Evolutionary conservation across 176 grass and related monocot species (phyloP).

Genomic region (Triticum turgidum): DNA sequence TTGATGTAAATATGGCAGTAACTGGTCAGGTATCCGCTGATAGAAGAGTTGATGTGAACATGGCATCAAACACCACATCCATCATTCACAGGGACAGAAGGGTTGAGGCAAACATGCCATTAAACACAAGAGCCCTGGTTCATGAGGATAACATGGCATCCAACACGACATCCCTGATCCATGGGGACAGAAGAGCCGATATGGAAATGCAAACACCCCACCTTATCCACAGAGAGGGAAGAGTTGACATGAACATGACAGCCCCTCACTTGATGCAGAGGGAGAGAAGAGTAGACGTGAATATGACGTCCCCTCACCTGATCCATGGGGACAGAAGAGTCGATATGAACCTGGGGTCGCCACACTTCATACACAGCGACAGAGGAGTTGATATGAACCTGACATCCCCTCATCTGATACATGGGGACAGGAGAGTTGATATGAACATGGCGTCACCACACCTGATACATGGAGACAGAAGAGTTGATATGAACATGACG

Average conservation of each 20-base stretch:
- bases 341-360: constrained; percentile 38
- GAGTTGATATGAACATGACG: constrained; percentile 61
- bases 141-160: constrained; percentile 45
- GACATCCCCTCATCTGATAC: constrained; percentile 41
- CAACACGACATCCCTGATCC: constrained; percentile 25
- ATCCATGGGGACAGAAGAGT: constrained; percentile 45
- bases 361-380: constrained; percentile 46
- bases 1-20: constrained; percentile 58
- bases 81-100: constrained; percentile 48
- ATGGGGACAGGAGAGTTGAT: constrained; percentile 39
- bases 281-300: constrained; percentile 58
- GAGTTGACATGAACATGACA: constrained; percentile 56
- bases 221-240: constrained; percentile 43
- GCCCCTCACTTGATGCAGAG: constrained; percentile 51
- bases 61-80: constrained; percentile 36
- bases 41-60: constrained; percentile 56
- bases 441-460: constrained; percentile 41
- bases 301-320: constrained; percentile 42
- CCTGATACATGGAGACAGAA: constrained; percentile 38
- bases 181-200: constrained; percentile 40
- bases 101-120: constrained; percentile 31
- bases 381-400: constrained; percentile 61
- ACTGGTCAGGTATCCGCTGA: constrained; percentile 30
- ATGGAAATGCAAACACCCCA: constrained; percentile 26
- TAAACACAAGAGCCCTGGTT: constrained; percentile 27